A percentile compares a stretch with the other conserved stretches of the same genome.
Conservation (phyloP, 2,329 filamentous ascomycete genomes). For the Seiridium unicorne region DNA sequence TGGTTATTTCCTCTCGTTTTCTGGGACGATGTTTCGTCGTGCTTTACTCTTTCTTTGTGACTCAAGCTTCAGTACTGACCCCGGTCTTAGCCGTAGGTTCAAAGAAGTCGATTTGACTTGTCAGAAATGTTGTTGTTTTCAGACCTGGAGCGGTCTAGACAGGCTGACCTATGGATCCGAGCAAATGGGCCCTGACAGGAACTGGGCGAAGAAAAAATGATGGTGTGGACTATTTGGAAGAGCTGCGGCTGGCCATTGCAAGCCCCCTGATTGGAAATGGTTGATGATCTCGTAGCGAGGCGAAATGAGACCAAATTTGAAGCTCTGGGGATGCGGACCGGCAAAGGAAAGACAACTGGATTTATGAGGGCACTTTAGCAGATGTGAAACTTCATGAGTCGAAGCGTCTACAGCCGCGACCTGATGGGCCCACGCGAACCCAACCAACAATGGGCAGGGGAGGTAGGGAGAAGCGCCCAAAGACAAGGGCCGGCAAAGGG, state of each 20-base stretch:
- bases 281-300: too few species aligned
- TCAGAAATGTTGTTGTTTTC: background rate
- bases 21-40: too few species aligned
- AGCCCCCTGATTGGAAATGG: too few species aligned
- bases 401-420: constrained; percentile 8
- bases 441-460: background rate
- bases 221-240: background rate
- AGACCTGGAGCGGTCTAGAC: background rate
- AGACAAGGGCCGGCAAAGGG: background rate
- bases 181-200: background rate
- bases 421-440: background rate
- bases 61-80: too few species aligned
- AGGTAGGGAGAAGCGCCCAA: background rate
- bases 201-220: background rate
- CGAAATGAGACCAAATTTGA: too few species aligned
- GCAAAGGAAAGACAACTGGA: background rate
- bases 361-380: background rate
- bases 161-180: background rate
- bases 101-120: background rate
- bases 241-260: background rate
- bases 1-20: too few species aligned
- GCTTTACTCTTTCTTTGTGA: too few species aligned
- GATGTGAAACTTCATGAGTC: constrained; percentile 6
- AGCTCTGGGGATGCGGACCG: background rate
- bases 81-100: background rate